Percentiles rank a stretch among this genome's conserved stretches.
phyloP scores from a whole-genome alignment of 108 stramenopile genomes.

The Epithemia pelagica region DNA sequence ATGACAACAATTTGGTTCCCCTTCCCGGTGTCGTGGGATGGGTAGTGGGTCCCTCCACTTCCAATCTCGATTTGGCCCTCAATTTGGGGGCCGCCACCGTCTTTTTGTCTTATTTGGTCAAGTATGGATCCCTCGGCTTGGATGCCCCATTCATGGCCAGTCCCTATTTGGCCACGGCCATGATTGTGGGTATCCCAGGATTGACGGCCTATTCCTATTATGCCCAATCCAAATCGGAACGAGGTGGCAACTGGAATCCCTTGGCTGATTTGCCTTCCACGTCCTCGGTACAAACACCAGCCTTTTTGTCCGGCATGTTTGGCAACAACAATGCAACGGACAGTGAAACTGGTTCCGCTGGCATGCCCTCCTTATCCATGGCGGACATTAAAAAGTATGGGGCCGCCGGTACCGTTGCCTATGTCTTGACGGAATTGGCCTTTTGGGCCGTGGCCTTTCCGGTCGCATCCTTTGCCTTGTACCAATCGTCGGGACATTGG shows the following conservation, averaged over 20 bases:
- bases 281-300: neutral
- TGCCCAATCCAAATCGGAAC: slow-evolving; percentile 29
- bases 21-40: slow-evolving; percentile 13
- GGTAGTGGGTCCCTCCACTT: slow-evolving; percentile 16
- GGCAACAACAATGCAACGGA: neutral
- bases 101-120: slow-evolving; percentile 48
- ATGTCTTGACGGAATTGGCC: slow-evolving; percentile 83
- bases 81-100: slow-evolving; percentile 58
- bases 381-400: slow-evolving; percentile 85
- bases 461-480: slow-evolving; percentile 66
- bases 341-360: neutral
- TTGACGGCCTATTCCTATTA: slow-evolving; percentile 59
- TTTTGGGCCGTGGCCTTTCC: slow-evolving; percentile 89
- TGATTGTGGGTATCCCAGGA: slow-evolving; percentile 66
- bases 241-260: slow-evolving; percentile 20
- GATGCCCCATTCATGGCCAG: slow-evolving; percentile 70
- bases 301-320: neutral
- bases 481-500: slow-evolving; percentile 82
- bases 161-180: slow-evolving; percentile 45
- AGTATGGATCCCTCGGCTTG: slow-evolving; percentile 75
- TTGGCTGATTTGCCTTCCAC: neutral
- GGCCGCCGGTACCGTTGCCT: slow-evolving; percentile 76
- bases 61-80: slow-evolving; percentile 42
- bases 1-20: neutral
- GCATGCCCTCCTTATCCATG: slow-evolving; percentile 57